phyloP scores from a whole-genome alignment of 257 asterid species.

The Sherardia arvensis region DNA sequence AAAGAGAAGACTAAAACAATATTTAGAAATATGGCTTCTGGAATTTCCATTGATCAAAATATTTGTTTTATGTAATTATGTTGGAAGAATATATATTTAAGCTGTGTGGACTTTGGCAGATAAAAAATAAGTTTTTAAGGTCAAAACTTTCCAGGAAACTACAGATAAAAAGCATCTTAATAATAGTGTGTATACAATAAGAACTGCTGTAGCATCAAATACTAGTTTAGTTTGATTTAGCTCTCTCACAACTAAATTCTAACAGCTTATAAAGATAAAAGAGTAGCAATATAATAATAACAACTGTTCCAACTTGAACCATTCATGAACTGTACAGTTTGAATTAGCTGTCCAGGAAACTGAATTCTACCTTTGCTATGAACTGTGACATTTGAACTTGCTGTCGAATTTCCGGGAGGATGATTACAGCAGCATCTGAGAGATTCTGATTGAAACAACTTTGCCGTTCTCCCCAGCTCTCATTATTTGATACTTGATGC shows the following conservation, averaged over 20 bases:
- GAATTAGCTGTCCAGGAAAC: neutral
- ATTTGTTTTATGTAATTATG: neutral
- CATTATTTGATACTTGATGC: slow-evolving; percentile 69
- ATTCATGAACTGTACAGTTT: neutral
- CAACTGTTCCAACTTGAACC: neutral
- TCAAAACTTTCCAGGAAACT: slow-evolving; percentile 1
- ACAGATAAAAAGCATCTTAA: too few species aligned
- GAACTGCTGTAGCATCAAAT: neutral
- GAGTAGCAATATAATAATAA: neutral
- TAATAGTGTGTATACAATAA: too few species aligned
- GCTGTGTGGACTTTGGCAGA: neutral
- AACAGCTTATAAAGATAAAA: neutral
- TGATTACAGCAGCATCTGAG: slow-evolving; percentile 68
- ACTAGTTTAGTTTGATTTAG: too few species aligned
- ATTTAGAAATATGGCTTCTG: slow-evolving; percentile 12
- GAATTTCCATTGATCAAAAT: slow-evolving; percentile 33
- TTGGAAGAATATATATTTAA: neutral
- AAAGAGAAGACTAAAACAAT: slow-evolving; percentile 17
- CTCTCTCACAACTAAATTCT: neutral
- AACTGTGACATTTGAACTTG: neutral
- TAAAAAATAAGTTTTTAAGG: neutral
- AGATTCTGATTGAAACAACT: slow-evolving; percentile 71
- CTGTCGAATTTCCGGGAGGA: neutral
- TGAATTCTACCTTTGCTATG: neutral
- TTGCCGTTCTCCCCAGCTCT: slow-evolving; percentile 71